Conservation (phyloP, 345 rosid species). For the Salix dunnii region DNA sequence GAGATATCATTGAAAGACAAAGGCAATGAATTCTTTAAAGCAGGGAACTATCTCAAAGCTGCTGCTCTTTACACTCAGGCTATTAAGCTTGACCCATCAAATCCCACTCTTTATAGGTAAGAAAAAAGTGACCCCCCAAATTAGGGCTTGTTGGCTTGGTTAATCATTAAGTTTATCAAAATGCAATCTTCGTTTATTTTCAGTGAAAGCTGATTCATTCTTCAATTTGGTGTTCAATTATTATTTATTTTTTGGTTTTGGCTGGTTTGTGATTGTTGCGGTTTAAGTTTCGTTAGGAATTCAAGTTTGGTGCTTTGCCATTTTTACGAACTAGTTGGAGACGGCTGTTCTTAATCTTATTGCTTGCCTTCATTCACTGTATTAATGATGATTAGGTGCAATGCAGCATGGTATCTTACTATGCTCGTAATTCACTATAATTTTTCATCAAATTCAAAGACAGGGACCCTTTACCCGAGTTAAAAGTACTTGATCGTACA, state of each 20-base stretch:
- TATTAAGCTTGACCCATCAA: constrained; percentile 88
- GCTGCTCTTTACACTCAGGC: constrained; percentile 98
- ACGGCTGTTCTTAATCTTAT: neutral
- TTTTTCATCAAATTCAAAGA: neutral
- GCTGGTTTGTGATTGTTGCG: neutral
- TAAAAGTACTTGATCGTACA: neutral
- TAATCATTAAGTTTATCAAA: neutral
- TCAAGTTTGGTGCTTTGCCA: neutral
- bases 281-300: neutral
- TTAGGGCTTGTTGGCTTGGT: neutral
- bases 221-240: neutral
- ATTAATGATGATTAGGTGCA: neutral
- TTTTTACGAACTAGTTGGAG: neutral
- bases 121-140: neutral
- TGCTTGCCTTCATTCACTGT: neutral
- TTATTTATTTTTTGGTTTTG: neutral
- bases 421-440: neutral
- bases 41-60: constrained; percentile 93
- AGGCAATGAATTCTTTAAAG: constrained; percentile 93
- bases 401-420: neutral
- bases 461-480: neutral
- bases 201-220: neutral
- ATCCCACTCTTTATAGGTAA: constrained; percentile 86
- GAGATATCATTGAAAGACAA: constrained; percentile 71
- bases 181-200: constrained; percentile 17